Evolutionary conservation across 345 rosid genomes (phyloP), one percentile per base, ranked within the genome.

Genomic region (Brassica juncea): DNA sequence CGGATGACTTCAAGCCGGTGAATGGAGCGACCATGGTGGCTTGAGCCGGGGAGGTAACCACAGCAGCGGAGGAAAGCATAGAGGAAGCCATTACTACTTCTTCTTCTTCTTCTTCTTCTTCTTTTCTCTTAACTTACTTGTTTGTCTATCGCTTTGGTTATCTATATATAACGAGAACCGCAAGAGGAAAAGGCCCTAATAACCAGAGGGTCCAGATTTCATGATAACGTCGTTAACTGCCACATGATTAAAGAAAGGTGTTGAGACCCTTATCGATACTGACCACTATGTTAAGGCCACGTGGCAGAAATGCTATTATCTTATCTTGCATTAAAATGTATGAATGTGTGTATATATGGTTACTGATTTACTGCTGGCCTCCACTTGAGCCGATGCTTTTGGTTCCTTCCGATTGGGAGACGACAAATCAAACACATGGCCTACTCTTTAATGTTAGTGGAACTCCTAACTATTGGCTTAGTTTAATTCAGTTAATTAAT

Each of bases 181-280:
- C 11, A 39, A 10, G 71, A 55, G 65, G 74, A 23, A 61, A 16
- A 35, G 63, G 12, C 19, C 74, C 57, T 31, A 8, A 12, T 71
- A 69, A 67, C 30, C 70, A 9, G 32, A 77, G 64, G 73, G 65
- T 35, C 15, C 37, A 57, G 1, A 66, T 58, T 70, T 74, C 78
- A 76, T 85, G 87, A 83, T 66, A 60, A 14, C 32, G 82, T 85
- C 85, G 66, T 31, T 72, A 19, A 82, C 8, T 86, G 84, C 76
- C 72, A 77, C 59, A 64, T 39, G 72, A 73, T 47, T 77, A 32
- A 49, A 71, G 72, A 73, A 74, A 49, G 83, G 83, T 75, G 32
- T 75, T 75, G 78, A 75, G 72, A 75, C 71, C 76, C 83, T 80
- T 80, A 80, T 80, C 83, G 16, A 14, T 16, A 42, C 52, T 10